phyloP scores from a whole-genome alignment of 345 rosid genomes.

The Geranium rotundifolium region DNA sequence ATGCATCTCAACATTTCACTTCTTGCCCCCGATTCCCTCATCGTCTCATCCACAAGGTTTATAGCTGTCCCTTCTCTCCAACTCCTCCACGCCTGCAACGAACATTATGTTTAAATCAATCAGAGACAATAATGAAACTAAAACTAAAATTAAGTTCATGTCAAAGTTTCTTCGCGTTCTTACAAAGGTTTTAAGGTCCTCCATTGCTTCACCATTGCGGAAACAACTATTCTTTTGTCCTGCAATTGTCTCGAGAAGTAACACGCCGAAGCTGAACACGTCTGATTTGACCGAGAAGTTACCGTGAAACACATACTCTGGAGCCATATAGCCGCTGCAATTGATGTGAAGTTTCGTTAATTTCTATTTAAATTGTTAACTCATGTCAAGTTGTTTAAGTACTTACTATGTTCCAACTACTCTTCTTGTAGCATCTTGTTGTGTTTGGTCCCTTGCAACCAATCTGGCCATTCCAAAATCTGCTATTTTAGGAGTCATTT shows the following conservation, averaged over 20 bases:
- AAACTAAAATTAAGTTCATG: background rate
- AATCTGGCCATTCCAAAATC: constrained; percentile 23
- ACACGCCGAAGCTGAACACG: constrained; percentile 28
- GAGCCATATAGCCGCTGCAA: constrained; percentile 38
- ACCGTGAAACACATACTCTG: constrained; percentile 21
- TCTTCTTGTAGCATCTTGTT: constrained; percentile 4
- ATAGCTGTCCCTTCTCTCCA: constrained; percentile 13
- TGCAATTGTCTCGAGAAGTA: constrained; percentile 19
- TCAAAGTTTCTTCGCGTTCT: too few relatives aligned
- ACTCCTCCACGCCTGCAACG: constrained; percentile 19
- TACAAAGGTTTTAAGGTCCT: too few relatives aligned
- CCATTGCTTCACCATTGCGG: background rate
- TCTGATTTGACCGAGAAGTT: constrained; percentile 28
- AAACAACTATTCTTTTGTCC: constrained; percentile 12
- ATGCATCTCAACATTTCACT: constrained; percentile 21
- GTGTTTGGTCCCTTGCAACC: constrained; percentile 11
- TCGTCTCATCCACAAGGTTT: constrained; percentile 12
- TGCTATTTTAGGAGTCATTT: constrained; percentile 21
- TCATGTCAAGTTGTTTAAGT: too few relatives aligned
- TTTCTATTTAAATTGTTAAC: too few relatives aligned
- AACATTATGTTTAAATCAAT: background rate
- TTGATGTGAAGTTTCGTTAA: background rate
- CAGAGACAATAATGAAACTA: background rate
- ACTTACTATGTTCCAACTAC: constrained; percentile 22
- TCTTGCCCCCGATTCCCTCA: constrained; percentile 10